These are phyloP conservation scores for Chytriomyces sp. DNA, from an alignment of 192 early-diverging fungal species.

Conservation along the genomic window DNA sequence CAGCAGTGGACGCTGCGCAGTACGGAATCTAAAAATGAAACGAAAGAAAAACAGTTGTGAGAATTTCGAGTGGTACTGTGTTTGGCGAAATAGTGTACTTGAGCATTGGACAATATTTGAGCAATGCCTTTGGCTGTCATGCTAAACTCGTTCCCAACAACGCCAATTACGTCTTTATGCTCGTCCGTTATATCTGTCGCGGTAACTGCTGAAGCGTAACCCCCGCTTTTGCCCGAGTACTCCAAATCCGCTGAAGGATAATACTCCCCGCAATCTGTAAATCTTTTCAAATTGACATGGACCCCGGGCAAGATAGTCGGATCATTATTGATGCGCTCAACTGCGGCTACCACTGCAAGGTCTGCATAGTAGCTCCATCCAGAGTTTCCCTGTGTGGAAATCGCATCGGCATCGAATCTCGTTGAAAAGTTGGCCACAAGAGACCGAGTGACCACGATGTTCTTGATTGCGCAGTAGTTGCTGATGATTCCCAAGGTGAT, in stretches of 20 bases:
- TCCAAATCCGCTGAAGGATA: neutral
- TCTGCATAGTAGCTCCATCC: slow-evolving; percentile 13
- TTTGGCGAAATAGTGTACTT: neutral
- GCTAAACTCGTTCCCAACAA: slow-evolving; percentile 6
- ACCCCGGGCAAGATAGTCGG: neutral
- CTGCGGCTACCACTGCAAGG: neutral
- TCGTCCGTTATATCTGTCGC: neutral
- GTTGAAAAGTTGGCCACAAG: neutral
- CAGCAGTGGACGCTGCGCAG: neutral
- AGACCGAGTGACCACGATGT: too few species aligned
- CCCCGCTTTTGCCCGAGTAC: neutral
- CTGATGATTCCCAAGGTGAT: neutral
- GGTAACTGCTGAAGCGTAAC: neutral
- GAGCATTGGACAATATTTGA: neutral
- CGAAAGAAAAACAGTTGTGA: too few species aligned
- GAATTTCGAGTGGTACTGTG: too few species aligned
- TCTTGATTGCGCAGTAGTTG: neutral
- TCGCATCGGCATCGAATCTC: neutral
- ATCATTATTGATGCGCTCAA: neutral
- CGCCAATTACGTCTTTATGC: neutral
- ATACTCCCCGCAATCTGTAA: neutral
- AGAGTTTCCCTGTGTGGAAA: neutral
- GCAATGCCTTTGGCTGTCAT: neutral
- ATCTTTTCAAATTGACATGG: slow-evolving; percentile 14
- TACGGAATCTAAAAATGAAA: neutral